Base-by-base conservation (phyloP, 208 protist species). In the Herpetomonas muscarum region DNA sequence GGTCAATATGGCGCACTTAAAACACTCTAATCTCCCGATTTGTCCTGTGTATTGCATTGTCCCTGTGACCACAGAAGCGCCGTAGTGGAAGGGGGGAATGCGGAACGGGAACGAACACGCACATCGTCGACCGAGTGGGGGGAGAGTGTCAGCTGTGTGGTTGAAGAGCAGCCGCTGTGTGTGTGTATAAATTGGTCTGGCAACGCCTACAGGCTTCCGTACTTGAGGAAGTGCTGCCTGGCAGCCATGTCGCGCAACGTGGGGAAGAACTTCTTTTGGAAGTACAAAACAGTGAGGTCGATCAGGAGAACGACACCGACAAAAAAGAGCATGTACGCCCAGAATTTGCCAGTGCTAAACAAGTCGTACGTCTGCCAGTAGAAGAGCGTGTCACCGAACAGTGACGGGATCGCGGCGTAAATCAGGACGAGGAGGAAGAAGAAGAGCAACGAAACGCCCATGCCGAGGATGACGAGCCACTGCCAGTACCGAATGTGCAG, bases 401-500 rank as follows among this genome's bases (percentile, higher is more conserved):
- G 28, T 0, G 61, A 72, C 4, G 79, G 72, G 25, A 94, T 76
- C 41, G 55, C 19, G 1, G 77, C 83, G 67, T 93, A 94, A 5
- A 84, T 25, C 2, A 87, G 17, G 4, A 93, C 41, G 10, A 94
- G 26, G 3, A 68, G 0, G 10, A 94, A 12, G 19, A 78, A 70
- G 32, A 86, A 29, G 2, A 86, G 1, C 3, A 76, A n/a, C 5
- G 81, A 90, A 17, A 89, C n/a, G 4, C 21, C 45, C 13, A 92
- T 61, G 10, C 87, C 86, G 10, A 85, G 9, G 17, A 70, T 44
- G 45, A 90, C 79, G 22, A 96, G 46, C 66, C 65, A 79, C 54
- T 84, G 79, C 86, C 87, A 93, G 67, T 86, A 91, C 39, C 76
- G 71, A 17, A 94, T 79, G 21, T 79, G 36, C 12, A 94, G 48